Conservation (phyloP, 1,139 yeast genomes). For the Pichia norvegensis region DNA sequence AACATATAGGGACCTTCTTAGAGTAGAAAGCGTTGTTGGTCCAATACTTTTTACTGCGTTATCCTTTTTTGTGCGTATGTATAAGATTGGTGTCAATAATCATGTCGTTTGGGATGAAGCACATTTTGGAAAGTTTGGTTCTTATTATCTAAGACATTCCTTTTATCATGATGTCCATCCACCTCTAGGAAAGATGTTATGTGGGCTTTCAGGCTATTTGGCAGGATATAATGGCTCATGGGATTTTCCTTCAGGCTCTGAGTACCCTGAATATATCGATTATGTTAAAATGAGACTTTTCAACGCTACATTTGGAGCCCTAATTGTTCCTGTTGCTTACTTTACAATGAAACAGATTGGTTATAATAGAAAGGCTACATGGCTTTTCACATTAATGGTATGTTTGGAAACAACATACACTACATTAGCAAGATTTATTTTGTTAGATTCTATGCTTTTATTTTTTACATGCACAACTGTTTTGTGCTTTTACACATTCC, state of each 20-base stretch:
- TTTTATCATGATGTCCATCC: constrained; percentile 98
- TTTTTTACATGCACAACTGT: constrained; percentile 86
- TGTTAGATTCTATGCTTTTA: constrained; percentile 92
- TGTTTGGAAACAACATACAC: constrained; percentile 78
- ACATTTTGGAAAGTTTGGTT: constrained; percentile 89
- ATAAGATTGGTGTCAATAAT: constrained; percentile 42
- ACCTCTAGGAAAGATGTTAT: constrained; percentile 94
- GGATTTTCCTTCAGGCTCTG: constrained; percentile 84
- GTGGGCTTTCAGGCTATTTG: constrained; percentile 86
- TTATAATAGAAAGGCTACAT: constrained; percentile 69
- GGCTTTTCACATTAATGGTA: constrained; percentile 87
- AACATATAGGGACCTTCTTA: constrained; percentile 14
- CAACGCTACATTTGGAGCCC: constrained; percentile 83
- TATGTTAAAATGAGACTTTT: constrained; percentile 89
- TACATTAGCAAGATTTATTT: constrained; percentile 84
- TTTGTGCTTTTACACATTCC: constrained; percentile 70
- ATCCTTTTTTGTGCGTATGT: constrained; percentile 46
- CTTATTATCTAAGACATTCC: constrained; percentile 85
- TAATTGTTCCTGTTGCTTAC: constrained; percentile 91
- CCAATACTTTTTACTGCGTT: constrained; percentile 43
- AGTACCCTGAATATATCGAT: constrained; percentile 80
- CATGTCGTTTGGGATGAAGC: constrained; percentile 62
- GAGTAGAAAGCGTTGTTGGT: constrained; percentile 23
- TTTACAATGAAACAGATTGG: constrained; percentile 84
- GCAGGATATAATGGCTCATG: constrained; percentile 96